Conservation (phyloP, 2,329 filamentous ascomycete genomes). For the Kalaharituber pfeilii region DNA sequence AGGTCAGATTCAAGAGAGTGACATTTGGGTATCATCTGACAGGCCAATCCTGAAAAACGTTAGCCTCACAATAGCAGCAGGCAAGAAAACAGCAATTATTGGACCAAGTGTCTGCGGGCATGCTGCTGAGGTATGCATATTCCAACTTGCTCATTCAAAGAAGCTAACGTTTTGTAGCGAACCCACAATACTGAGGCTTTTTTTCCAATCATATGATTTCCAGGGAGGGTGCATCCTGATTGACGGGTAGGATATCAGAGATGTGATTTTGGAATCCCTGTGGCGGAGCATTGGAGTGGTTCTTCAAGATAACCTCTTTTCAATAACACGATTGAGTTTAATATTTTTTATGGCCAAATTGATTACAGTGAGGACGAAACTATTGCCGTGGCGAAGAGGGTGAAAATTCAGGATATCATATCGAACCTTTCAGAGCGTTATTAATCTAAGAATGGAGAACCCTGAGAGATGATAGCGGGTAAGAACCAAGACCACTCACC, state of each 20-base stretch:
- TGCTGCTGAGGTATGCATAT: slow-evolving; percentile 3
- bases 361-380: slow-evolving; percentile 55
- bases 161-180: too few relatives aligned
- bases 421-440: slow-evolving; percentile 72
- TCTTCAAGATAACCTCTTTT: slow-evolving; percentile 95
- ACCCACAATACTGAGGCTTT: slow-evolving; percentile 71
- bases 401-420: slow-evolving; percentile 46
- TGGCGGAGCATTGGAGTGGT: slow-evolving; percentile 82
- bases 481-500: slow-evolving; percentile 5
- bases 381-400: slow-evolving; percentile 67
- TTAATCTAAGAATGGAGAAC: slow-evolving; percentile 75
- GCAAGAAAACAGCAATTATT: slow-evolving; percentile 89
- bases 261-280: slow-evolving; percentile 66
- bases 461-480: slow-evolving; percentile 87
- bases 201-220: slow-evolving; percentile 90
- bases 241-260: slow-evolving; percentile 79
- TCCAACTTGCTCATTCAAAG: slow-evolving; percentile 1
- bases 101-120: slow-evolving; percentile 79
- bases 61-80: slow-evolving; percentile 75
- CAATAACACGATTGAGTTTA: slow-evolving; percentile 92
- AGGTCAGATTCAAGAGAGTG: slow-evolving; percentile 90
- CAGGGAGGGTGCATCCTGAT: slow-evolving; percentile 72
- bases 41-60: slow-evolving; percentile 75
- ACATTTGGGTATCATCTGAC: slow-evolving; percentile 78
- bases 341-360: slow-evolving; percentile 81